These are phyloP conservation scores for Zygoascus biomembranicola DNA, from an alignment of 805 yeast species.

Conservation along the genomic window DNA sequence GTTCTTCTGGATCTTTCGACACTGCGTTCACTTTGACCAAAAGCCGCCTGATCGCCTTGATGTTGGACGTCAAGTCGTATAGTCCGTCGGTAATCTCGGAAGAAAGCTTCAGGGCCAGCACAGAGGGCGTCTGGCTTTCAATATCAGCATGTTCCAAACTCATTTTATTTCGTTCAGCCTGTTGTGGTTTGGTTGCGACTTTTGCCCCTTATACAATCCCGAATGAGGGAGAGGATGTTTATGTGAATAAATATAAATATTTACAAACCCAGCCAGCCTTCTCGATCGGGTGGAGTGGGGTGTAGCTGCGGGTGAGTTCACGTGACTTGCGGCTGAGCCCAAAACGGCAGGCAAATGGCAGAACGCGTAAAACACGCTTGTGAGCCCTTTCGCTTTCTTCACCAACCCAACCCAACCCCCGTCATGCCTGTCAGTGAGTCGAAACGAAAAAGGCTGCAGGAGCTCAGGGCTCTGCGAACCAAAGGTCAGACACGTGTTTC, in stretches of 20 bases:
- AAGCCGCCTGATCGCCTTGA: constrained; percentile 10
- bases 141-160: neutral
- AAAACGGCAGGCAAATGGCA: neutral
- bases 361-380: neutral
- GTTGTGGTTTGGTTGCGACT: neutral
- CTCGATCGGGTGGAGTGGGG: too few species aligned
- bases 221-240: too few species aligned
- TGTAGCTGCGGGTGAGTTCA: neutral
- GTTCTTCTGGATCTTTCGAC: neutral
- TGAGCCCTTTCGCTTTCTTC: neutral
- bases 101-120: constrained; percentile 10
- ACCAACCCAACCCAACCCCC: neutral
- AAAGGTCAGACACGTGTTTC: constrained; percentile 23
- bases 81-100: constrained; percentile 11
- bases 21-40: constrained; percentile 5
- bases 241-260: too few species aligned
- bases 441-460: constrained; percentile 3
- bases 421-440: neutral
- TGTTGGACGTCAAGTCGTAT: constrained; percentile 9
- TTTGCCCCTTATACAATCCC: neutral
- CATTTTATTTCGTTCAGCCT: neutral
- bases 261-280: too few species aligned
- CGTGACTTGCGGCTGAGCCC: neutral
- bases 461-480: constrained; percentile 6
- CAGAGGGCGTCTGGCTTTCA: constrained; percentile 5